A percentile compares a stretch with the other conserved stretches of the same genome.
Evolutionary conservation across 139 green algal species (phyloP).

Genomic region (Klebsormidium nitens): DNA sequence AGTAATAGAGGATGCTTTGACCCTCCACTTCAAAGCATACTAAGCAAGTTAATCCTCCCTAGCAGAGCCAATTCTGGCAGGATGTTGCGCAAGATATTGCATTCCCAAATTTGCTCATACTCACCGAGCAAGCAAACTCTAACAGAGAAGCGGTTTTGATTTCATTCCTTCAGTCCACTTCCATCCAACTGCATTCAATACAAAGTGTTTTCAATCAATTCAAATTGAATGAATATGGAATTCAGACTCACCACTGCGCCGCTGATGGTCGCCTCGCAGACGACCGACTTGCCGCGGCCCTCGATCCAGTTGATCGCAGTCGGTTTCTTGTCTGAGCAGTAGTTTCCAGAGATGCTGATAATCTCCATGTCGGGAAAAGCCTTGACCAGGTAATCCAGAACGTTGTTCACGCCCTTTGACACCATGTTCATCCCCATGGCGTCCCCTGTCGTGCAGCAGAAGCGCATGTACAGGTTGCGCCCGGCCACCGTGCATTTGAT

Average conservation of each 20-base stretch:
- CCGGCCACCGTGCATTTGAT: slow-evolving; percentile 21
- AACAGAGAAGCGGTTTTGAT: no score
- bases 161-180: no score
- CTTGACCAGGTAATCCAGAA: slow-evolving; percentile 12
- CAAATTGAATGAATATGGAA: neutral
- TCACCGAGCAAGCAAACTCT: no score
- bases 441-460: slow-evolving; percentile 29
- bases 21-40: no score
- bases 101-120: no score
- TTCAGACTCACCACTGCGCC: slow-evolving; percentile 11
- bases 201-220: no score
- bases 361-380: slow-evolving; percentile 38
- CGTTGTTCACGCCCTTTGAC: slow-evolving; percentile 30
- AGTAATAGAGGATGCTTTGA: no score
- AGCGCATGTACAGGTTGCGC: slow-evolving; percentile 32
- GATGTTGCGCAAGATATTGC: no score
- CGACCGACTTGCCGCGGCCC: slow-evolving; percentile 40
- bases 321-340: slow-evolving; percentile 40
- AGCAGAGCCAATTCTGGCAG: no score
- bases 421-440: slow-evolving; percentile 48
- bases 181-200: no score
- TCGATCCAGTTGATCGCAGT: slow-evolving; percentile 42
- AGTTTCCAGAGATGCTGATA: slow-evolving; percentile 37
- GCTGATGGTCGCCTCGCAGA: slow-evolving; percentile 31
- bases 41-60: no score